Base-by-base conservation (phyloP, 352 stramenopile genomes). In the Phytopythium ostracodes region DNA sequence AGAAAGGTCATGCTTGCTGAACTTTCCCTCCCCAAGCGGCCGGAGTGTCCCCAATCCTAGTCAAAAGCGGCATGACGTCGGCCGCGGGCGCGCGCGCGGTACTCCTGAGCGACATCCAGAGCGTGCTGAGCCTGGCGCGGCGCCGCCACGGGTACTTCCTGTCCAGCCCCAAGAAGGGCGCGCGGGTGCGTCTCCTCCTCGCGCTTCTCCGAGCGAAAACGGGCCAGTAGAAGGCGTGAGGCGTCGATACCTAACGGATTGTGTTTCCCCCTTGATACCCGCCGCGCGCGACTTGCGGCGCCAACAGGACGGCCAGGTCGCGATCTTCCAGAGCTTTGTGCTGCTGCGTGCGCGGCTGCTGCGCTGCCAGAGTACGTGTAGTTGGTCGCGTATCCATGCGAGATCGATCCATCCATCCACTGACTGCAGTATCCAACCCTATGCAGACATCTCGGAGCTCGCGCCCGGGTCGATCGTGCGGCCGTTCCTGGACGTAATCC, bases 401-500 rank as follows among this genome's bases (percentile, higher is more conserved):
- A 3, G 29, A 33, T 38, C 9, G 31, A 38, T 38, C 33, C 33
- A 14, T 11, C 33, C 10, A 38, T 38, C 33, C 33, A 15, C 33
- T 38, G 33, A 38, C 33, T 10, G 10, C 33, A 15, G 33, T 38
- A 38, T 38, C 33, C 33, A 10, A n/a, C n/a, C 33, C 14, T 38
- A 14, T 49, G 44, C 58, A 90, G 84, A 84, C 56, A 52, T 90
- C 56, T 49, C 65, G 0, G 87, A 93, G 55, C 60, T 93, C 31
- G 76, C 83, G 40, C 76, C 84, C 20, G 71, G 73, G 57, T 73
- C 62, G 49, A 72, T 91, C 31, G 64, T 99, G 18, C 83, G 87
- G 63, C 97, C 97, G 14, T 99, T 99, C 67, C 87, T 98, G 42
- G 87, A 97, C 64, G 89, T 98, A 35, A 87, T 99, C 35, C 83